Conservation (phyloP, 352 stramenopile genomes). For the Thalassiosira livingstoniorum region DNA sequence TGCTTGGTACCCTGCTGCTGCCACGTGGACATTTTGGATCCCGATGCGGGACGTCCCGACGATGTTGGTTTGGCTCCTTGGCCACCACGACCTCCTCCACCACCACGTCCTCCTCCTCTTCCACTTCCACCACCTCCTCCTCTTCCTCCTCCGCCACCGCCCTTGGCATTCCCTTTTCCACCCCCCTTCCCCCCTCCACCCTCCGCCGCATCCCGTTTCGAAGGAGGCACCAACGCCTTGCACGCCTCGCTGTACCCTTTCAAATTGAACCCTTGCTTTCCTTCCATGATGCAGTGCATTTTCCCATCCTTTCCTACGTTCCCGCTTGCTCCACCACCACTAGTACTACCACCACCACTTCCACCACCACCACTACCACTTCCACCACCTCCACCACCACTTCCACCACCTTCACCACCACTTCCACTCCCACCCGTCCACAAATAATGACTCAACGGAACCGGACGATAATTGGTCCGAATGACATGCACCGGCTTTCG, state of each 20-base stretch:
- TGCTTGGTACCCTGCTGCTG: slow-evolving; percentile 79
- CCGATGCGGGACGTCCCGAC: slow-evolving; percentile 24
- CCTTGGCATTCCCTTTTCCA: slow-evolving; percentile 38
- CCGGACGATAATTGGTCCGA: slow-evolving; percentile 95
- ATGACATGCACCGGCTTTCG: slow-evolving; percentile 96
- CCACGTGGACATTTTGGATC: slow-evolving; percentile 74
- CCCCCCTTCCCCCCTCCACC: slow-evolving; percentile 86
- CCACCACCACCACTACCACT: too few relatives aligned
- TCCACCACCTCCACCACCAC: too few relatives aligned
- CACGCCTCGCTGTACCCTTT: slow-evolving; percentile 78
- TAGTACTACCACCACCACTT: too few relatives aligned
- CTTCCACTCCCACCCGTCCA: too few relatives aligned
- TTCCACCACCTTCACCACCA: too few relatives aligned
- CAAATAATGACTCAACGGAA: slow-evolving; percentile 96
- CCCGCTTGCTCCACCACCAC: too few relatives aligned
- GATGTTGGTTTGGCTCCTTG: slow-evolving; percentile 87
- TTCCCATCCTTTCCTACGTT: too few relatives aligned
- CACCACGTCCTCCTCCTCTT: slow-evolving; percentile 45
- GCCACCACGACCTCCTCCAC: neutral
- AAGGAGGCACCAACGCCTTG: slow-evolving; percentile 87
- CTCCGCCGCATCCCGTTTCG: slow-evolving; percentile 88
- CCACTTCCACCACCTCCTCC: slow-evolving; percentile 90
- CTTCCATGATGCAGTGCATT: slow-evolving; percentile 89
- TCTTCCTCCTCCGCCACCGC: slow-evolving; percentile 61
- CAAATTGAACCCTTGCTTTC: slow-evolving; percentile 77